Evolutionary conservation across 805 yeast genomes (phyloP).

Genomic region (Saturnispora serradocipensis): DNA sequence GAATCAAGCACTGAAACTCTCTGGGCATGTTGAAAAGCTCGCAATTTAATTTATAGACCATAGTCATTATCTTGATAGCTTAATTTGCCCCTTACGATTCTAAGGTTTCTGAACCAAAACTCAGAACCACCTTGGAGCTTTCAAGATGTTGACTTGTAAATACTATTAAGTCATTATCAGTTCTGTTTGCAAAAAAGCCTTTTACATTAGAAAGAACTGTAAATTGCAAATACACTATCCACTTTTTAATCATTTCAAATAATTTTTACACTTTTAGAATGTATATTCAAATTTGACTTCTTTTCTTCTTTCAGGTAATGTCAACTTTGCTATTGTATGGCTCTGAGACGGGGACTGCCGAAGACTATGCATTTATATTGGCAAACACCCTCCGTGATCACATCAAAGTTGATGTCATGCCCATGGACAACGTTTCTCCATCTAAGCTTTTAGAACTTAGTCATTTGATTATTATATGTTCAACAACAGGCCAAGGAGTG

Average conservation of each 20-base stretch:
- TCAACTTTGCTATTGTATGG: slow-evolving; percentile 55
- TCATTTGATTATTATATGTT: slow-evolving; percentile 48
- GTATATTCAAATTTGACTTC: background rate
- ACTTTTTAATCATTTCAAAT: background rate
- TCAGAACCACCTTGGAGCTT: too few species aligned
- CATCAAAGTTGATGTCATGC: slow-evolving; percentile 44
- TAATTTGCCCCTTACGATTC: background rate
- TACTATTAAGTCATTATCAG: background rate
- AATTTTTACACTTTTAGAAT: background rate
- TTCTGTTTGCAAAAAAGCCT: background rate
- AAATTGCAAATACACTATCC: background rate
- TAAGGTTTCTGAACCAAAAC: background rate
- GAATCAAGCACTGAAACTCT: background rate
- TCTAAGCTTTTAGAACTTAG: slow-evolving; percentile 8
- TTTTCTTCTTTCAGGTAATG: slow-evolving; percentile 27
- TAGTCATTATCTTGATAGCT: background rate
- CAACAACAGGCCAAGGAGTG: slow-evolving; percentile 96
- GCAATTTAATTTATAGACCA: slow-evolving; percentile 2
- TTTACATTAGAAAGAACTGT: background rate
- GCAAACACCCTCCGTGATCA: slow-evolving; percentile 50
- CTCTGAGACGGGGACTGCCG: slow-evolving; percentile 87
- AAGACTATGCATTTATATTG: slow-evolving; percentile 68
- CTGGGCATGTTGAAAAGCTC: background rate
- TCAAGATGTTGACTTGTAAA: too few species aligned
- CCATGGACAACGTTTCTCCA: slow-evolving; percentile 38